A percentile compares a stretch with the other conserved stretches of the same genome.
phyloP scores from a whole-genome alignment of 345 rosid species.

The Eucalyptus leucophloia region DNA sequence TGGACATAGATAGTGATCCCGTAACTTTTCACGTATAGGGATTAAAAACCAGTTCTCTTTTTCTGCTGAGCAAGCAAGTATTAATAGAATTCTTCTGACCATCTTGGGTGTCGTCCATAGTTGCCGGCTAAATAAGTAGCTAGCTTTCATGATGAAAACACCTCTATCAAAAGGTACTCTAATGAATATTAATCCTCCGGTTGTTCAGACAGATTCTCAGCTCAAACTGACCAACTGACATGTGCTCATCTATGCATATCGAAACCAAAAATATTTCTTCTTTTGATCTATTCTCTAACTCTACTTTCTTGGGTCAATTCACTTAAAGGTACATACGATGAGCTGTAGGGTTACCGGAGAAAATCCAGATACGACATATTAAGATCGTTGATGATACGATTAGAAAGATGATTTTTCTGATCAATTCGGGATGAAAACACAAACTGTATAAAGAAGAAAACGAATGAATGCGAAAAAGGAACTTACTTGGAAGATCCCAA shows the following conservation, averaged over 20 bases:
- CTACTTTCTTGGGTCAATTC: neutral
- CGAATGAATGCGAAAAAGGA: neutral
- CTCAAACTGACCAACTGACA: neutral
- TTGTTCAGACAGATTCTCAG: neutral
- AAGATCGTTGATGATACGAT: neutral
- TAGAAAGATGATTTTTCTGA: neutral
- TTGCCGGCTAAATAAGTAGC: neutral
- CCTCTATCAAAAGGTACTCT: neutral
- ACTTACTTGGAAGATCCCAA: slow-evolving; percentile 25
- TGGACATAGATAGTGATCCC: neutral
- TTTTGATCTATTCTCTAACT: neutral
- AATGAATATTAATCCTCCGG: neutral
- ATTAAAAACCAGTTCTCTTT: neutral
- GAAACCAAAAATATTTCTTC: neutral
- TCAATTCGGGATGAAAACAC: neutral
- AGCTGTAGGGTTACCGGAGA: neutral
- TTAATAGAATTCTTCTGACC: neutral
- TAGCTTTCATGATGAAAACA: neutral
- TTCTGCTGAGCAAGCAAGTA: neutral
- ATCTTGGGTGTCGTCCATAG: neutral
- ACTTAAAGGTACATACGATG: neutral
- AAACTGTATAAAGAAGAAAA: neutral
- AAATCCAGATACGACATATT: neutral
- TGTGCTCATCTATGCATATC: neutral
- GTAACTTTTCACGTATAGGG: neutral